phyloP scores from a whole-genome alignment of 1,139 yeast species.

The Torulaspora pretoriensis region DNA sequence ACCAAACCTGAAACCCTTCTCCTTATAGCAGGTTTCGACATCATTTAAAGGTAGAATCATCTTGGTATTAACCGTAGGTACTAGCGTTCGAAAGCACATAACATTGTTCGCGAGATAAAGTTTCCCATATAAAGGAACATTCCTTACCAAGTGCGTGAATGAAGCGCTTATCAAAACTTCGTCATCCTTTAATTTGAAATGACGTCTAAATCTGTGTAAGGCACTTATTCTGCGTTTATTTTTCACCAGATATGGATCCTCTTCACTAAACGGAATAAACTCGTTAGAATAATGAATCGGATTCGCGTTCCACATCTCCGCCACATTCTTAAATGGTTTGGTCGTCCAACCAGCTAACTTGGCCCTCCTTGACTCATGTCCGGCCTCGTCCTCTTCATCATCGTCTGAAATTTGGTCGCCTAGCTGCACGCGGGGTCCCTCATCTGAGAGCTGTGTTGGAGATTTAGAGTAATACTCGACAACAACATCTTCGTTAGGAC shows the following conservation, averaged over 20 bases:
- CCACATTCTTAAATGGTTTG: slow-evolving; percentile 40
- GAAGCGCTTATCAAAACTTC: slow-evolving; percentile 63
- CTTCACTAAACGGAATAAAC: slow-evolving; percentile 40
- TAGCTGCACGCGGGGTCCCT: background rate
- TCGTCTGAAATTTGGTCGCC: slow-evolving; percentile 1
- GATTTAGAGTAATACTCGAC: slow-evolving; percentile 4
- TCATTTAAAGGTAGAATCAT: slow-evolving; percentile 81
- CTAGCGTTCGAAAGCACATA: slow-evolving; percentile 71
- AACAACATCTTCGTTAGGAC: slow-evolving; percentile 5
- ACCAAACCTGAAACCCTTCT: slow-evolving; percentile 60
- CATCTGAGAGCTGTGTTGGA: background rate
- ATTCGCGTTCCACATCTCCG: slow-evolving; percentile 58
- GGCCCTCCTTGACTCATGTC: slow-evolving; percentile 7
- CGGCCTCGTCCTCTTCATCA: background rate
- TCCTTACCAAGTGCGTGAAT: slow-evolving; percentile 63
- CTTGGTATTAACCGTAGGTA: slow-evolving; percentile 73
- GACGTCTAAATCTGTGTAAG: slow-evolving; percentile 52
- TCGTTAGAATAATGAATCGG: slow-evolving; percentile 56
- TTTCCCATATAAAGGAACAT: slow-evolving; percentile 79
- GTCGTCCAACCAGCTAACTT: slow-evolving; percentile 28
- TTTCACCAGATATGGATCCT: slow-evolving; percentile 46
- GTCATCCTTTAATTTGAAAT: slow-evolving; percentile 57
- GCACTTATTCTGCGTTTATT: slow-evolving; percentile 45
- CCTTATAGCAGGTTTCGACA: slow-evolving; percentile 62
- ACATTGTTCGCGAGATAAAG: slow-evolving; percentile 63